These are phyloP conservation scores for Yamadazyma insecticola DNA, from an alignment of 805 yeast species.

Conservation along the genomic window DNA sequence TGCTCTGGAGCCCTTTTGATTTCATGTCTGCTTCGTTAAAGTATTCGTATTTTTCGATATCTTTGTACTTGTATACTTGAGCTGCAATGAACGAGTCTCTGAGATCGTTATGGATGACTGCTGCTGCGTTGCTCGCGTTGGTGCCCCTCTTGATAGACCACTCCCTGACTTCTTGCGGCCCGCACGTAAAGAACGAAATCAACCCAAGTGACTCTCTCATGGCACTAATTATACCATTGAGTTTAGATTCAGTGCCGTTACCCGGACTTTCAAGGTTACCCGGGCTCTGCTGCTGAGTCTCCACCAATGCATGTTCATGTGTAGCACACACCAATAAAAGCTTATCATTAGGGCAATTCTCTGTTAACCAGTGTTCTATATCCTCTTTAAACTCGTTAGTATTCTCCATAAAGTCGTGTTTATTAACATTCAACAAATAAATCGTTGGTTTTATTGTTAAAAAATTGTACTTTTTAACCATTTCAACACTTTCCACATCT, in stretches of 20 bases:
- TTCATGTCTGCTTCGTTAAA: conserved; percentile 51
- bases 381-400: conserved; percentile 46
- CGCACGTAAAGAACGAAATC: conserved; percentile 85
- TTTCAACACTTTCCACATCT: conserved; percentile 53
- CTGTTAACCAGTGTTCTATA: conserved; percentile 62
- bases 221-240: conserved; percentile 57
- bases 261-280: too few species aligned
- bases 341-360: conserved; percentile 56
- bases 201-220: conserved; percentile 68
- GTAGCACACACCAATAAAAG: conserved; percentile 41
- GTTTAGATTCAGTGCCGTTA: conserved; percentile 44
- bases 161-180: conserved; percentile 78
- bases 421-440: conserved; percentile 67
- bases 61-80: conserved; percentile 64
- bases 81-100: conserved; percentile 79
- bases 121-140: conserved; percentile 87
- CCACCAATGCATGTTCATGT: conserved; percentile 36
- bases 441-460: conserved; percentile 89
- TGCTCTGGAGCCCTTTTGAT: conserved; percentile 54
- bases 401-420: conserved; percentile 56
- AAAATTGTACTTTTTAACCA: conserved; percentile 66
- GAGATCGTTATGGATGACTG: conserved; percentile 81
- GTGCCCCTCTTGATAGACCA: conserved; percentile 81
- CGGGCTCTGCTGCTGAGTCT: background rate
- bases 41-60: conserved; percentile 31